A percentile compares a stretch with the other conserved stretches of the same genome.
Evolutionary conservation across 805 yeast genomes (phyloP).

Genomic region (Saccharomycopsis sp.): DNA sequence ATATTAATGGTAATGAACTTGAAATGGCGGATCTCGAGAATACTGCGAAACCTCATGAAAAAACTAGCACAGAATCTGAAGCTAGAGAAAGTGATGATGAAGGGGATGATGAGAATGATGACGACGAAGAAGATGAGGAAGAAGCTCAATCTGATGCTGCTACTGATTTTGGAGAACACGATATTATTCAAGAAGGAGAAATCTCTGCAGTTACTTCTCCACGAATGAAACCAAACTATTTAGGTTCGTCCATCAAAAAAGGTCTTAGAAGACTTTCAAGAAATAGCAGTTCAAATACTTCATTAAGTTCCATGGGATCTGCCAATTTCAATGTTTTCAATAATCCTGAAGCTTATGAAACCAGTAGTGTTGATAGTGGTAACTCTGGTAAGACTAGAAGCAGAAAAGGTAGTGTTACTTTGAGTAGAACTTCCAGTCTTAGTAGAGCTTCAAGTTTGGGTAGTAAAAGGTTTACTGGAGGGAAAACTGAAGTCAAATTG

Average conservation of each 20-base stretch:
- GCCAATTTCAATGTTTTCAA: background rate
- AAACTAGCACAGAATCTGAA: background rate
- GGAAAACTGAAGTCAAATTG: constrained; percentile 34
- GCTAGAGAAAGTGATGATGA: background rate
- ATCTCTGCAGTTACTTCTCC: background rate
- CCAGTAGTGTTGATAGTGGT: background rate
- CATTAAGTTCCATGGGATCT: constrained; percentile 7
- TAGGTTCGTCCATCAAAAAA: background rate
- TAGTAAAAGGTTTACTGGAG: background rate
- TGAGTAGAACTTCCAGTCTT: background rate
- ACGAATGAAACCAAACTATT: background rate
- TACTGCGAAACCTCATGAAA: background rate
- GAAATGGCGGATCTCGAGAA: background rate
- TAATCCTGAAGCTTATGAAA: background rate
- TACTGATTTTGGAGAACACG: background rate
- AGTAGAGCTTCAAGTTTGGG: background rate
- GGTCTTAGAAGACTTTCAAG: constrained; percentile 3
- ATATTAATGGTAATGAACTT: constrained; percentile 7
- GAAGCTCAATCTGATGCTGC: background rate
- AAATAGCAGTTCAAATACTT: constrained; percentile 3
- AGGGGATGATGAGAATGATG: background rate
- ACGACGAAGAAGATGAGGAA: constrained; percentile 8
- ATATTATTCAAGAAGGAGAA: background rate
- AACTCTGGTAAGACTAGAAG: background rate
- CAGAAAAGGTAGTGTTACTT: background rate